Evolutionary conservation across 805 yeast species (phyloP).

Genomic region (Kodamaea restingae): DNA sequence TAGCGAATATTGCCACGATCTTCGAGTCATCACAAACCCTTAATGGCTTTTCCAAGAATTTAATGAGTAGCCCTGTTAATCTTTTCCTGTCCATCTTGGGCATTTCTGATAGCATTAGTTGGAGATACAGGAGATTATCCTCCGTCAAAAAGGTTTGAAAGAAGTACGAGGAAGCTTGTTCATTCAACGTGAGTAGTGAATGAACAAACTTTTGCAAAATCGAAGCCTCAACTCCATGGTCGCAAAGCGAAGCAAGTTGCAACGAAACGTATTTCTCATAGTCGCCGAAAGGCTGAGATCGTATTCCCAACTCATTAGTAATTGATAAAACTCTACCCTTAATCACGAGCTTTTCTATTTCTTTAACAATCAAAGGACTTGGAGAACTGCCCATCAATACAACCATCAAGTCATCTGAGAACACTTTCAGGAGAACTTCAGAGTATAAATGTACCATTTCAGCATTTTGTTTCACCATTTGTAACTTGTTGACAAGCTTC

Average conservation of each 20-base stretch:
- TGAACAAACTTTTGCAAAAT: slow-evolving; percentile 15
- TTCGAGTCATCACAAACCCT: slow-evolving; percentile 5
- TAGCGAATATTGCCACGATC: slow-evolving; percentile 16
- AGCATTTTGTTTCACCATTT: not conserved
- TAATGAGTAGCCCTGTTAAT: not conserved
- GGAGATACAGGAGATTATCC: not conserved
- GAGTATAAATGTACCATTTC: slow-evolving; percentile 11
- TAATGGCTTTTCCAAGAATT: slow-evolving; percentile 11
- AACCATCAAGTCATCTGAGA: slow-evolving; percentile 14
- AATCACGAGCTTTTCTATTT: slow-evolving; percentile 36
- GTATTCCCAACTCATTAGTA: slow-evolving; percentile 20
- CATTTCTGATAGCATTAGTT: slow-evolving; percentile 15
- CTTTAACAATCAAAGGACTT: slow-evolving; percentile 18
- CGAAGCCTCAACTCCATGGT: slow-evolving; percentile 6
- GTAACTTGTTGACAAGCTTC: slow-evolving; percentile 21
- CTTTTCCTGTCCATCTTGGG: slow-evolving; percentile 24
- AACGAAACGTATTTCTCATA: slow-evolving; percentile 19
- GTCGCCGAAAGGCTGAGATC: slow-evolving; percentile 13
- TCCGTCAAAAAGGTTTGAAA: not conserved
- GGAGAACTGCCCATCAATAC: slow-evolving; percentile 7
- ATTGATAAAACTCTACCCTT: slow-evolving; percentile 28
- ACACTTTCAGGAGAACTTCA: slow-evolving; percentile 14
- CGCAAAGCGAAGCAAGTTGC: slow-evolving; percentile 16
- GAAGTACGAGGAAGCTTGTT: slow-evolving; percentile 7
- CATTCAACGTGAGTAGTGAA: slow-evolving; percentile 22